phyloP scores from a whole-genome alignment of 129 eudicot species.

The Saussurea involucrata region DNA sequence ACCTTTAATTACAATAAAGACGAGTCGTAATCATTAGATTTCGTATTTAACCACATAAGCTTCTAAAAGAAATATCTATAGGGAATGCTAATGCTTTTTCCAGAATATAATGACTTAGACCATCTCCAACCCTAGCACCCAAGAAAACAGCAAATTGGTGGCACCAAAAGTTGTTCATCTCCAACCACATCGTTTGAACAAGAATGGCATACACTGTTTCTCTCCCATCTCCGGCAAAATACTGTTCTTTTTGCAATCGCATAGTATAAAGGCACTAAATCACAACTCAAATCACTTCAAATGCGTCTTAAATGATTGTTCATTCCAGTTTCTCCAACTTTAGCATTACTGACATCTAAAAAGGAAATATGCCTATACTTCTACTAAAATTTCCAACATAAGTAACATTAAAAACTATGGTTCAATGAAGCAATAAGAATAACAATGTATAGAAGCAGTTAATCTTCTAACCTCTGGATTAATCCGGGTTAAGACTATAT shows the following conservation, averaged over 20 bases:
- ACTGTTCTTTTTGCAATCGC: not conserved
- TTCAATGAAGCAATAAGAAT: not conserved
- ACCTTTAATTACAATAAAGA: slow-evolving; percentile 17
- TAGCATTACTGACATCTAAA: not conserved
- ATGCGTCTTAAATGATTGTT: not conserved
- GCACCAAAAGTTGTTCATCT: not conserved
- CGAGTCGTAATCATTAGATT: slow-evolving; percentile 2
- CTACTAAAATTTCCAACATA: slow-evolving; percentile 2
- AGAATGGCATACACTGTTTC: not conserved
- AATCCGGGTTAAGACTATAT: slow-evolving; percentile 82
- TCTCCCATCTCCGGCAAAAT: not conserved
- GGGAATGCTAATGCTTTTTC: not conserved
- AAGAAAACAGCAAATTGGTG: not conserved
- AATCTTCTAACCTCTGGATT: slow-evolving; percentile 83
- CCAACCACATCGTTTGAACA: not conserved
- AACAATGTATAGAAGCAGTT: not conserved
- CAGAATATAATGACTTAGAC: not conserved
- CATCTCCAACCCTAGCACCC: not conserved
- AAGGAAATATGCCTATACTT: not conserved
- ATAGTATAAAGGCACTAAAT: too few relatives aligned
- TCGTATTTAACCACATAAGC: slow-evolving; percentile 18
- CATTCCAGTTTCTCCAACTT: slow-evolving; percentile 6
- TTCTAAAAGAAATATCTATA: not conserved
- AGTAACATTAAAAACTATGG: not conserved
- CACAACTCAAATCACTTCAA: not conserved